phyloP scores from a whole-genome alignment of 768 basidiomycete genomes.

The Clitopilus passeckerianus region DNA sequence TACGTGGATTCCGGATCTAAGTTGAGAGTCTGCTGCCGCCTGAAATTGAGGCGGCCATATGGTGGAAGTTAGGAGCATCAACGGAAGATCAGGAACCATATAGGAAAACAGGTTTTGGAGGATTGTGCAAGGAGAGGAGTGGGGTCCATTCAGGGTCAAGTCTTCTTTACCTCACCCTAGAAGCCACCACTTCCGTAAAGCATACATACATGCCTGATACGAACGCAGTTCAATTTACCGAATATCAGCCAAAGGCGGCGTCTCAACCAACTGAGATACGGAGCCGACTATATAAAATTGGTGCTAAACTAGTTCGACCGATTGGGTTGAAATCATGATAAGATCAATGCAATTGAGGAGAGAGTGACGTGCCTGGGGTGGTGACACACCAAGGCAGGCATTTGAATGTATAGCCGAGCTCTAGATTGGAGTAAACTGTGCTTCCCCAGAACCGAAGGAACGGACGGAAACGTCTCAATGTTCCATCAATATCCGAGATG shows the following conservation, averaged over 20 bases:
- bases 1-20: background rate
- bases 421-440: conserved; percentile 14
- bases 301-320: background rate
- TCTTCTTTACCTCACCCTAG: background rate
- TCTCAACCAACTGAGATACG: background rate
- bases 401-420: conserved; percentile 16
- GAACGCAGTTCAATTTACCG: background rate
- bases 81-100: background rate
- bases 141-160: background rate
- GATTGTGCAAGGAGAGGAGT: background rate
- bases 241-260: background rate
- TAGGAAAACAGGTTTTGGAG: background rate
- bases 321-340: conserved; percentile 9
- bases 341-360: conserved; percentile 11
- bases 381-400: conserved; percentile 1
- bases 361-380: conserved; percentile 16
- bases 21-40: background rate
- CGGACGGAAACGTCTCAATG: conserved; percentile 14
- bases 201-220: background rate
- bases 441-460: conserved; percentile 29
- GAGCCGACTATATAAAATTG: background rate
- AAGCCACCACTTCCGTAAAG: background rate
- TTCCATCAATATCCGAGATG: conserved; percentile 26
- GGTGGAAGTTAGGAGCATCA: conserved; percentile 1
- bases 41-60: background rate